Base-by-base conservation (phyloP, 257 asterid species). In the Cinchona pubescens region DNA sequence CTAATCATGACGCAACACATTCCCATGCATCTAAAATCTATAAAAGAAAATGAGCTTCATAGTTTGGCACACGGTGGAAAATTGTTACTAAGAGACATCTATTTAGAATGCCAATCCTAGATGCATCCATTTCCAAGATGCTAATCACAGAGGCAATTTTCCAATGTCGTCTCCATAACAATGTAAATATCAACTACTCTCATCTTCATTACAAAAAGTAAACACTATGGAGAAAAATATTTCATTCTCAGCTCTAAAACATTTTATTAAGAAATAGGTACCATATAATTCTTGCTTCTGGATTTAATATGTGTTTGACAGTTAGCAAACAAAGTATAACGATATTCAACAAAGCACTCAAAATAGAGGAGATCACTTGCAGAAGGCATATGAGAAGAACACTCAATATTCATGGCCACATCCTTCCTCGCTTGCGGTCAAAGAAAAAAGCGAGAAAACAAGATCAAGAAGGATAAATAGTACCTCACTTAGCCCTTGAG, bases 401-500 rank as follows among this genome's bases (percentile, higher is more conserved):
- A 19, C 71, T 21, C 10, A 40, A 67, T 2, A 67, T 10, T 58
- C 34, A 58, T 5, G 25, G 25, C 3, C 23, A 58, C 18, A 58
- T 25, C 0, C 18, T 58, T 58, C 23, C 16, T 58, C 5, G 21
- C 1, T n/a, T 27, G 9, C 1, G 34, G 63, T 9, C 34, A 58
- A 25, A 58, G 63, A 25, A 53, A 46, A 51, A 49, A 9, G 35
- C 37, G 75, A 58, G 18, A 42, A 32, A 43, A 40, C 11, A 10
- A 37, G 27, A 27, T 32, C 51, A 48, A 45, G 16, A 68, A 34
- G 37, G n/a, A 75, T 35, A 82, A 67, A 32, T 71, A 86, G 70
- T 70, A 94, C 99, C 99, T 95, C 99, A 79, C 99, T 92, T 79
- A 95, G 87, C 82, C 99, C 99, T 84, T 95, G 99, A 79, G 99